Evolutionary conservation across 768 basidiomycete species (phyloP), one percentile per base, ranked within the genome.

Genomic region (Tubosaeta sp.): DNA sequence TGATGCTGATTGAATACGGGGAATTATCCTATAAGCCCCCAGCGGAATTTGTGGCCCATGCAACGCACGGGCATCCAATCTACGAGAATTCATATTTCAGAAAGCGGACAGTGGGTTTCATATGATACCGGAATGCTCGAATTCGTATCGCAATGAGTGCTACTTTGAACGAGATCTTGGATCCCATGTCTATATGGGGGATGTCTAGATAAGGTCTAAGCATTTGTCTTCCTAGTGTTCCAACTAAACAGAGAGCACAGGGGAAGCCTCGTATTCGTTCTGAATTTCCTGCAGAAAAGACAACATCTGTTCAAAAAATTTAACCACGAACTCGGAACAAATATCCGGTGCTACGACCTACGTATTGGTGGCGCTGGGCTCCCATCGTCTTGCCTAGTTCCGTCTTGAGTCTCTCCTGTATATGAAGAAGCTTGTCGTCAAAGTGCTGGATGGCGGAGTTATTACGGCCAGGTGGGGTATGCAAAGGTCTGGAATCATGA

Each of bases 401-500:
- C 0, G 92, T 95, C 72, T 94, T 94, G 54, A 94, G 80, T 54
- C 80, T 73, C 41, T 81, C 81, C 35, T 72, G 75, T 51, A 95
- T 87, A 49, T 82, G 79, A 24, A 94, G 66, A 30, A 95, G 76
- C 68, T 94, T 95, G 59, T 92, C 89, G 57, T 91, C 71, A 63
- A 94, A 95, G 62, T 95, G 93, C 51, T 81, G 79, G 24, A 93
- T 82, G 5, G 89, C 84, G 0, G 83, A 82, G 24, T 68, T 71
- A 44, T 77, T 68, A 58, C 83, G 76, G 36, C 71, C 76, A 41
- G 71, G 50, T 3, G 82, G 80, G 6, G 71, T 60, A 41, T 78
- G 71, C 34, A 82, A 51, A 19, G 79, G 67, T 19, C 73, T 78
- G 35, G 6, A 58, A 42, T 5, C 10, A 31, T 57, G 41, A 58